Percentiles rank a stretch among this genome's conserved stretches.
phyloP scores from a whole-genome alignment of 352 stramenopile species.

The Phytophthora nicotianae region DNA sequence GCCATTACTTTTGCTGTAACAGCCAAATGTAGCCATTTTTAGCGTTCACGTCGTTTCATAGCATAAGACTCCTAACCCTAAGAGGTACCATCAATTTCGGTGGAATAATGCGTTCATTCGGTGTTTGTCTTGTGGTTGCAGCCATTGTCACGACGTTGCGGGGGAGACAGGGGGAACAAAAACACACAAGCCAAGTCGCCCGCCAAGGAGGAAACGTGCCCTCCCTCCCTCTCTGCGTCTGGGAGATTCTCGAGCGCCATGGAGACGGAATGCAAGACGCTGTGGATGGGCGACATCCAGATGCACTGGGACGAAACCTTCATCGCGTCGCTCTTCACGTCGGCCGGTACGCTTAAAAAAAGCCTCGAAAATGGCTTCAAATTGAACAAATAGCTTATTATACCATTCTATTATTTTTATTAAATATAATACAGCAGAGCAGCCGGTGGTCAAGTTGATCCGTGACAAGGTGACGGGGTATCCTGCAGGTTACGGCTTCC shows the following conservation, averaged over 20 bases:
- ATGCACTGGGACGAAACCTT: slow-evolving; percentile 91
- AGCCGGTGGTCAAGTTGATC: slow-evolving; percentile 91
- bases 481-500: slow-evolving; percentile 90
- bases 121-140: slow-evolving; percentile 12
- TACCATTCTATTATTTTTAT: slow-evolving; percentile 11
- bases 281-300: slow-evolving; percentile 93
- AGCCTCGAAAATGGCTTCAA: not conserved
- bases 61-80: slow-evolving; percentile 7
- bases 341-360: slow-evolving; percentile 40
- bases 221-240: slow-evolving; percentile 1
- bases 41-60: slow-evolving; percentile 29
- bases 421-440: slow-evolving; percentile 54
- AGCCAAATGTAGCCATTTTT: slow-evolving; percentile 25
- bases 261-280: slow-evolving; percentile 77
- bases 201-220: slow-evolving; percentile 6
- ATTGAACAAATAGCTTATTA: not conserved
- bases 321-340: slow-evolving; percentile 83
- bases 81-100: slow-evolving; percentile 10
- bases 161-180: slow-evolving; percentile 27
- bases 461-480: slow-evolving; percentile 91
- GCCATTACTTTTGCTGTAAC: slow-evolving; percentile 2
- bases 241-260: slow-evolving; percentile 13
- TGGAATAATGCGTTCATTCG: slow-evolving; percentile 9
- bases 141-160: slow-evolving; percentile 28
- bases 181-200: slow-evolving; percentile 29